Evolutionary conservation across 305 asterid genomes (phyloP).

Genomic region (Salvia sclarea): DNA sequence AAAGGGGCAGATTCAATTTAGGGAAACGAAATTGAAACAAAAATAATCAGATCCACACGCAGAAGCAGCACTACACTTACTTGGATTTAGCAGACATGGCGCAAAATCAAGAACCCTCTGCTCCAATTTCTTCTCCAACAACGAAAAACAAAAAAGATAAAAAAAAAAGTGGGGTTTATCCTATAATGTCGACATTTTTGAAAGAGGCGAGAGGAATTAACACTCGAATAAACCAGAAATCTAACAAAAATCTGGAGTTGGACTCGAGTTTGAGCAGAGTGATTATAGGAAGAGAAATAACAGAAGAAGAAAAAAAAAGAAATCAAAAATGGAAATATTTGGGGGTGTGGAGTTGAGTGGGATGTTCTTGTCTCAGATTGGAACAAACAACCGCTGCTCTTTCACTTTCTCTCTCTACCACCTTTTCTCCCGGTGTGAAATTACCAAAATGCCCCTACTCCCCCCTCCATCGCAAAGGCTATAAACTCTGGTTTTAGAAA

Average conservation of each 20-base stretch:
- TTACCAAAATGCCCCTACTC: conserved; percentile 32
- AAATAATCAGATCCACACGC: conserved; percentile 49
- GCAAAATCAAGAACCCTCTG: conserved; percentile 24
- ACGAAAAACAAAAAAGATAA: background rate
- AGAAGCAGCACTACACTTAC: conserved; percentile 43
- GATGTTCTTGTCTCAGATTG: conserved; percentile 40
- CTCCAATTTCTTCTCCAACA: conserved; percentile 20
- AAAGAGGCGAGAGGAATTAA: background rate
- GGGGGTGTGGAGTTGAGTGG: conserved; percentile 32
- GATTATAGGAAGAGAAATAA: conserved; percentile 35
- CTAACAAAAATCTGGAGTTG: conserved; percentile 23
- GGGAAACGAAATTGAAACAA: background rate
- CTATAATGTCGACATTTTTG: conserved; percentile 40
- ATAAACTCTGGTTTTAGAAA: conserved; percentile 17
- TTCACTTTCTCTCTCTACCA: conserved; percentile 23
- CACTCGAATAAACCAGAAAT: conserved; percentile 17
- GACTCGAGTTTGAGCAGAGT: conserved; percentile 26
- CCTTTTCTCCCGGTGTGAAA: conserved; percentile 21
- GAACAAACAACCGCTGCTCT: conserved; percentile 31
- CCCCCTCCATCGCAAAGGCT: conserved; percentile 16
- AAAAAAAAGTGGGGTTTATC: conserved; percentile 19
- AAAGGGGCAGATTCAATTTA: conserved; percentile 1
- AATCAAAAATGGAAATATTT: conserved; percentile 9
- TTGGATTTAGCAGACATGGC: conserved; percentile 72
- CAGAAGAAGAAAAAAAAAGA: conserved; percentile 8